A percentile compares a stretch with the other conserved stretches of the same genome.
These are phyloP conservation scores for Chlorella variabilis DNA, from an alignment of 163 green algal species.

Conservation along the genomic window DNA sequence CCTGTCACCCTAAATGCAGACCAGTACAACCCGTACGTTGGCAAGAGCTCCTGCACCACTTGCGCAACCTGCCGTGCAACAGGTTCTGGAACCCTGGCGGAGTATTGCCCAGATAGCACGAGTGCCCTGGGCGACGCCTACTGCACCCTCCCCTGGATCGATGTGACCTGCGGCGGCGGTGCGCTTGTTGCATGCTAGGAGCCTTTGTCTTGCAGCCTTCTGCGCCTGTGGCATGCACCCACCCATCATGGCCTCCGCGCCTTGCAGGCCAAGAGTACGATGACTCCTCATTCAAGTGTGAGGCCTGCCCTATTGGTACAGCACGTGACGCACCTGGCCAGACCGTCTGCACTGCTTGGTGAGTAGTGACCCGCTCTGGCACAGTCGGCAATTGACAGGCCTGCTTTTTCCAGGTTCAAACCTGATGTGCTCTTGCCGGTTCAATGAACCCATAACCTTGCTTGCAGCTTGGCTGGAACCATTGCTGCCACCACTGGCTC, in stretches of 20 bases:
- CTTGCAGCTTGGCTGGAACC: not conserved
- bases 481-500: not conserved
- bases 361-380: not conserved
- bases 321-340: too few species aligned
- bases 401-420: not conserved
- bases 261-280: conserved; percentile 12
- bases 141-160: conserved; percentile 4
- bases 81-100: not conserved
- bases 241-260: not conserved
- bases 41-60: not conserved
- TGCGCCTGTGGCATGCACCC: too few species aligned
- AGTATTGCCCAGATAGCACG: too few species aligned
- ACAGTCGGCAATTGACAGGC: not conserved
- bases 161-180: not conserved
- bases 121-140: too few species aligned
- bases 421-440: not conserved
- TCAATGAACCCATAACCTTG: too few species aligned
- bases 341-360: not conserved
- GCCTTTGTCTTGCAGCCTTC: too few species aligned
- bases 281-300: not conserved
- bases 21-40: conserved; percentile 2
- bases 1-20: not conserved
- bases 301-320: not conserved
- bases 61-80: not conserved
- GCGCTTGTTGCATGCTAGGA: too few species aligned